Evolutionary conservation across 176 grass and related monocot genomes (phyloP).

Genomic region (Rhynchospora tenuis): DNA sequence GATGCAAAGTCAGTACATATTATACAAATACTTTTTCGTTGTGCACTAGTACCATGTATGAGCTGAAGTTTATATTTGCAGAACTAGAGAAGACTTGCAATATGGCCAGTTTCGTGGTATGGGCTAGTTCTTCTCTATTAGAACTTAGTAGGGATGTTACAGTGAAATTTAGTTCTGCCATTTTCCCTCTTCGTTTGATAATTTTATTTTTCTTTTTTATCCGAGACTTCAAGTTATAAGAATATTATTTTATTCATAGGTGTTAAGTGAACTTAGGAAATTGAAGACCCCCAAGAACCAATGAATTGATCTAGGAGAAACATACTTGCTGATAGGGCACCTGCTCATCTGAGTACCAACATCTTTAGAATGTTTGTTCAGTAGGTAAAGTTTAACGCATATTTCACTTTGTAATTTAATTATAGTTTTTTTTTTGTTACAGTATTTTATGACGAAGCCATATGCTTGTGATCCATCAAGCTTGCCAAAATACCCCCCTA

Average conservation of each 20-base stretch:
- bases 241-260: not conserved
- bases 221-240: not conserved
- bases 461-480: constrained; percentile 90
- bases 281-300: not conserved
- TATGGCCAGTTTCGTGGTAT: not conserved
- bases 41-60: not conserved
- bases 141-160: not conserved
- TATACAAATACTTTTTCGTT: not conserved
- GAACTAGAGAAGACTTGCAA: not conserved
- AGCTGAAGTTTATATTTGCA: not conserved
- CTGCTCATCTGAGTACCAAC: not conserved
- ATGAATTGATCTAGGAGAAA: not conserved
- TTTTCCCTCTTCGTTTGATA: not conserved
- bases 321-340: no score
- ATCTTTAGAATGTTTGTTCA: not conserved
- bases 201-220: not conserved
- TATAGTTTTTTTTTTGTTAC: constrained; percentile 20
- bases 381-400: not conserved
- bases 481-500: constrained; percentile 84
- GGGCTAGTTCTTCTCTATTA: not conserved
- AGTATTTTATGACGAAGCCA: constrained; percentile 90
- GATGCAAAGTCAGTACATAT: not conserved
- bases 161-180: not conserved
- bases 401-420: not conserved
- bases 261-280: not conserved